Evolutionary conservation across 2,329 filamentous ascomycete genomes (phyloP).

Genomic region (Xylaria sp.): DNA sequence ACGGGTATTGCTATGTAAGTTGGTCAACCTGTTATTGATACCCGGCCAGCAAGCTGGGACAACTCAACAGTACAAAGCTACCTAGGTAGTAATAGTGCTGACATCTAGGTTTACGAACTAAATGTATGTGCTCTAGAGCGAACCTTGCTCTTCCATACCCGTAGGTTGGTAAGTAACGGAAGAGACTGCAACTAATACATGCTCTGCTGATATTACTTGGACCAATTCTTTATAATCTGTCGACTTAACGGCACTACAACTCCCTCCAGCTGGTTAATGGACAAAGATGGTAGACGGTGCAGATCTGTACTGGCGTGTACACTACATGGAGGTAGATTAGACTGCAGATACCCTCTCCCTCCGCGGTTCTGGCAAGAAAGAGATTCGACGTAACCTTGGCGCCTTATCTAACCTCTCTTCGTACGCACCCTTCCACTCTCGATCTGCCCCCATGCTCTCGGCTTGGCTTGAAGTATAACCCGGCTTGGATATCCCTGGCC

Average conservation of each 20-base stretch:
- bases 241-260: too few relatives aligned
- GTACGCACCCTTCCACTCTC: constrained; percentile 30
- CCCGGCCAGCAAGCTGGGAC: too few relatives aligned
- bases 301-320: not conserved
- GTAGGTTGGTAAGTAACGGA: too few relatives aligned
- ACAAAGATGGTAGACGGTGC: not conserved
- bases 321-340: not conserved
- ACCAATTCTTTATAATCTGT: not conserved
- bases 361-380: constrained; percentile 35
- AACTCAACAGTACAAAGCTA: too few relatives aligned
- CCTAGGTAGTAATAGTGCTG: not conserved
- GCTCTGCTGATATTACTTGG: not conserved
- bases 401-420: constrained; percentile 22
- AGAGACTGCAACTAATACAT: not conserved
- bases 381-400: constrained; percentile 37
- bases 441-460: constrained; percentile 35
- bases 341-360: constrained; percentile 20
- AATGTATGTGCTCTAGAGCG: too few relatives aligned
- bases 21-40: too few relatives aligned
- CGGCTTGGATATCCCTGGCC: constrained; percentile 22
- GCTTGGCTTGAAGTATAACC: constrained; percentile 26
- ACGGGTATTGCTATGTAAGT: too few relatives aligned
- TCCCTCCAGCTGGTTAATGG: too few relatives aligned
- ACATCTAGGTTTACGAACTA: too few relatives aligned
- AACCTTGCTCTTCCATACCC: too few relatives aligned